These are phyloP conservation scores for Echria macrotheca DNA, from an alignment of 495 filamentous ascomycete genomes.

Conservation along the genomic window DNA sequence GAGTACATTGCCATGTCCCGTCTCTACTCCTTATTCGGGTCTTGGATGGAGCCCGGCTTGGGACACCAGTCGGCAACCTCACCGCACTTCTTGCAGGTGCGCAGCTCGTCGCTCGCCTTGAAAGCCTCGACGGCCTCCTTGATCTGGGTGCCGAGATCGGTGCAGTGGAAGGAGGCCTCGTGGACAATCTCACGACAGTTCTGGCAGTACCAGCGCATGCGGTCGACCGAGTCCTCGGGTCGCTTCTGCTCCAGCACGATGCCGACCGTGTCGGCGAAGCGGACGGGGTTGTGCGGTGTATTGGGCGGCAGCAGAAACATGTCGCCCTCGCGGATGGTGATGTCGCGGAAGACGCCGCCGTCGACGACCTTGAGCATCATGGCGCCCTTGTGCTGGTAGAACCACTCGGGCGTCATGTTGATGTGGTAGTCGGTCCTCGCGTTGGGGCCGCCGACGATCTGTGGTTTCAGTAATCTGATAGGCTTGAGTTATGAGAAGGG, in stretches of 20 bases:
- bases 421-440: constrained; percentile 97
- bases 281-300: constrained; percentile 75
- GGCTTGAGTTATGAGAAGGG: neutral
- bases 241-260: constrained; percentile 86
- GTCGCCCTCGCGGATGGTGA: constrained; percentile 85
- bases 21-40: constrained; percentile 46
- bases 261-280: constrained; percentile 63
- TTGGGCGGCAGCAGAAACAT: constrained; percentile 91
- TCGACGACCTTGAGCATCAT: constrained; percentile 93
- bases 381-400: constrained; percentile 89
- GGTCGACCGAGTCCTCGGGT: constrained; percentile 64
- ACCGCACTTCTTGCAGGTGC: constrained; percentile 77
- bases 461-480: neutral
- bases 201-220: constrained; percentile 86
- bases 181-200: constrained; percentile 68
- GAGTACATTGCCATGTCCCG: too few relatives aligned
- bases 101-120: constrained; percentile 60
- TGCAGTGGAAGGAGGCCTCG: constrained; percentile 83
- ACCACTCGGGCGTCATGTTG: constrained; percentile 94
- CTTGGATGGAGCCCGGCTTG: constrained; percentile 42
- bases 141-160: constrained; percentile 92
- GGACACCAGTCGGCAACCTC: constrained; percentile 56
- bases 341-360: constrained; percentile 65
- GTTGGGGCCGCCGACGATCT: constrained; percentile 96
- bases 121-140: constrained; percentile 88